Percentiles rank a stretch among this genome's conserved stretches.
These are phyloP conservation scores for Geotrichum restrictum DNA, from an alignment of 1,139 yeast genomes.

Conservation along the genomic window DNA sequence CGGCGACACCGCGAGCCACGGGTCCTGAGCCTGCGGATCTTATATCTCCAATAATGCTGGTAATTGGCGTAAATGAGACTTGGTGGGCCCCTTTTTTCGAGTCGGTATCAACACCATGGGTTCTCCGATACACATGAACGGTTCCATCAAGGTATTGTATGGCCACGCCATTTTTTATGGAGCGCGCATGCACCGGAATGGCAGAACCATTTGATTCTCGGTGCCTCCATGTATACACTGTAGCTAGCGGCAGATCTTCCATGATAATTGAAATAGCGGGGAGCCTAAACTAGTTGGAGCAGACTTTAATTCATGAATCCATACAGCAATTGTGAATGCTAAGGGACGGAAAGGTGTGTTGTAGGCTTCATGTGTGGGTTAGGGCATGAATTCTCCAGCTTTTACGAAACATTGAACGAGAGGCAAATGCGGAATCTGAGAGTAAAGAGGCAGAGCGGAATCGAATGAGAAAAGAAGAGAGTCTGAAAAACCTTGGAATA, in stretches of 20 bases:
- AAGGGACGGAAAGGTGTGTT: no score
- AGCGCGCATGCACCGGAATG: conserved; percentile 16
- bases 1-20: not conserved
- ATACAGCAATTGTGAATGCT: no score
- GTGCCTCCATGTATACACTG: conserved; percentile 19
- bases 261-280: not conserved
- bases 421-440: no score
- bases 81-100: not conserved
- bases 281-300: not conserved
- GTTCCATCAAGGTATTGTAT: conserved; percentile 18
- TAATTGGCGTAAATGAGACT: not conserved
- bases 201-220: conserved; percentile 16
- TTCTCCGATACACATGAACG: conserved; percentile 11
- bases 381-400: no score
- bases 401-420: no score
- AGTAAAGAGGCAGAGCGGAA: no score
- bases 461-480: no score
- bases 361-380: not conserved
- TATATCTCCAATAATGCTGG: conserved; percentile 12
- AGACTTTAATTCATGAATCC: not conserved
- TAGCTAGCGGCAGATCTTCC: conserved; percentile 8
- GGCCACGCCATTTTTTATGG: conserved; percentile 13
- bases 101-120: not conserved
- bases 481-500: no score
- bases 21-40: not conserved